These are phyloP conservation scores for Furcasterigmium furcatum DNA, from an alignment of 2,329 filamentous ascomycete species.

Conservation along the genomic window DNA sequence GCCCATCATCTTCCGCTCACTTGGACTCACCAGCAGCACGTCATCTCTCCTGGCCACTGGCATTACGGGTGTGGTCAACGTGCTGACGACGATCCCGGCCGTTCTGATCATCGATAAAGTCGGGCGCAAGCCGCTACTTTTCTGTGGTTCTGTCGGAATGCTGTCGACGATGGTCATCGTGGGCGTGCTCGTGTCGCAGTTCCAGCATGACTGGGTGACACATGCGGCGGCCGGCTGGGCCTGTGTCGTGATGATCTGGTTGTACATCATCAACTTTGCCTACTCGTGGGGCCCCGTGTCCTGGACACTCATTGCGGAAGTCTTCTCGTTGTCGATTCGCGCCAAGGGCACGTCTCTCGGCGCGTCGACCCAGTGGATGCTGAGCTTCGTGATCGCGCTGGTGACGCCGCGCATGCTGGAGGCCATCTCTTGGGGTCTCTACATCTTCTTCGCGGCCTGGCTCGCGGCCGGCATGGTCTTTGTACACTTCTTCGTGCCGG, in stretches of 20 bases:
- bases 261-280: slow-evolving; percentile 43
- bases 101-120: slow-evolving; percentile 38
- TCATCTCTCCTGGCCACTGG: slow-evolving; percentile 51
- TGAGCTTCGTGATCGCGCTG: slow-evolving; percentile 32
- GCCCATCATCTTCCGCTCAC: slow-evolving; percentile 38
- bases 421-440: slow-evolving; percentile 47
- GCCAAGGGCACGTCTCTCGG: slow-evolving; percentile 60
- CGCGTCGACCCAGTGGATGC: slow-evolving; percentile 54
- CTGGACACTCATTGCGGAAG: slow-evolving; percentile 55
- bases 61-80: slow-evolving; percentile 55
- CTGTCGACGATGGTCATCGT: slow-evolving; percentile 51
- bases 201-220: slow-evolving; percentile 38
- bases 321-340: slow-evolving; percentile 55
- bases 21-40: slow-evolving; percentile 38
- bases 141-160: slow-evolving; percentile 27
- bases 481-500: slow-evolving; percentile 53
- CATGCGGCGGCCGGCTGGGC: slow-evolving; percentile 54
- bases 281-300: slow-evolving; percentile 39
- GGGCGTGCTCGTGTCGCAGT: slow-evolving; percentile 47
- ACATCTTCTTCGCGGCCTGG: slow-evolving; percentile 58
- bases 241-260: slow-evolving; percentile 54
- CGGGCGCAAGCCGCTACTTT: slow-evolving; percentile 40
- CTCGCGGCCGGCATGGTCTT: slow-evolving; percentile 44
- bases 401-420: slow-evolving; percentile 55
- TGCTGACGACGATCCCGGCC: slow-evolving; percentile 36